Conservation (phyloP, 1,139 yeast genomes). For the Suhomyces yuchorum region DNA sequence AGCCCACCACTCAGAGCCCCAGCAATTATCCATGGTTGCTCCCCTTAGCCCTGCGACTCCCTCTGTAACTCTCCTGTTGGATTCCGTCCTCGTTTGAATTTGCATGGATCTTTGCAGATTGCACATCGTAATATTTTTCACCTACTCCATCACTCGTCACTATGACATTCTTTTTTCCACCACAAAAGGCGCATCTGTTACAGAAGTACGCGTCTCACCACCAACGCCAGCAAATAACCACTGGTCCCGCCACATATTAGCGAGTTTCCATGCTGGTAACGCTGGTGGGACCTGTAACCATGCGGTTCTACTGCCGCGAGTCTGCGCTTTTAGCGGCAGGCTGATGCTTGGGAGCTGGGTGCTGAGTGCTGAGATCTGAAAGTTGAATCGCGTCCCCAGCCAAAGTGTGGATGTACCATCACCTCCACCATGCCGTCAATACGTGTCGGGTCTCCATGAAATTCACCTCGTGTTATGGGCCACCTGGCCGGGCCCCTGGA, state of each 20-base stretch:
- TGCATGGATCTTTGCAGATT: no score
- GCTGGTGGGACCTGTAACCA: neutral
- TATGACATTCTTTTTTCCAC: neutral
- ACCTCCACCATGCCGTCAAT: neutral
- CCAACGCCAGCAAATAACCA: neutral
- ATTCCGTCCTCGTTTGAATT: no score
- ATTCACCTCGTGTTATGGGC: neutral
- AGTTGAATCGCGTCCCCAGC: no score
- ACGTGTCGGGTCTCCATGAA: neutral
- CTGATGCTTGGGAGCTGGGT: no score
- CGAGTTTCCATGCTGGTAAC: neutral
- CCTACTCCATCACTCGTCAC: neutral
- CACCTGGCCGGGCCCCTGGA: no score
- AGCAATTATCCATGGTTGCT: no score
- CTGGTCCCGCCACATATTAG: neutral
- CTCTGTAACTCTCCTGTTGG: no score
- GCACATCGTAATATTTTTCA: neutral
- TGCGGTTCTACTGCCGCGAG: neutral
- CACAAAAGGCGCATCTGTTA: neutral
- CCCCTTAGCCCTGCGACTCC: no score
- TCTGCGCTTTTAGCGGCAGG: no score
- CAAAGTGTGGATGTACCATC: neutral
- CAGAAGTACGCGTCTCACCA: neutral
- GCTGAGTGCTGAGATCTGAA: no score
- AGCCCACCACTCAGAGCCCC: no score